phyloP scores from a whole-genome alignment of 306 rosid genomes.

The Trifolium subterraneum region DNA sequence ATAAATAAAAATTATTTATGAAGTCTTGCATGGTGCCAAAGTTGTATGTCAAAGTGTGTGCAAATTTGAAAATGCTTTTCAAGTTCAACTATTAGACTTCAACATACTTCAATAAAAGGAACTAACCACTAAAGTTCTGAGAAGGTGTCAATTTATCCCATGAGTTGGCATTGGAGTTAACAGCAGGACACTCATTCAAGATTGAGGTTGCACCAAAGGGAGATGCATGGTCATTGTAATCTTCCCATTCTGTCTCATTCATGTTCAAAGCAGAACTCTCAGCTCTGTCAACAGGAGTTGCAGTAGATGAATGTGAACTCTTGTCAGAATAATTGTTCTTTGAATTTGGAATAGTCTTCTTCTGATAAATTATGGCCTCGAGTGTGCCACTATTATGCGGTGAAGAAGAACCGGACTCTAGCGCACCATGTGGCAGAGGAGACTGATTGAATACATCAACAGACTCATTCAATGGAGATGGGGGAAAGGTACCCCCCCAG shows the following conservation, averaged over 20 bases:
- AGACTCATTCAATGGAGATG: constrained; percentile 63
- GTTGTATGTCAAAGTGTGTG: neutral
- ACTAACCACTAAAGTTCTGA: constrained; percentile 67
- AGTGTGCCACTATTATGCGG: constrained; percentile 75
- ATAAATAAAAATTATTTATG: neutral
- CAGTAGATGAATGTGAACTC: constrained; percentile 73
- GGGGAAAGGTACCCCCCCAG: constrained; percentile 79
- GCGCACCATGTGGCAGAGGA: constrained; percentile 54
- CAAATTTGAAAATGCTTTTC: neutral
- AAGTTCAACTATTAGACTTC: constrained; percentile 13
- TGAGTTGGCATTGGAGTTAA: constrained; percentile 63
- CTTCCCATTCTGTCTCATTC: constrained; percentile 70
- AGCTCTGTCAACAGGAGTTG: constrained; percentile 64
- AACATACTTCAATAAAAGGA: constrained; percentile 26
- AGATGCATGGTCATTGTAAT: constrained; percentile 62
- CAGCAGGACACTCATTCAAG: constrained; percentile 62
- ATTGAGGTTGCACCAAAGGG: constrained; percentile 70
- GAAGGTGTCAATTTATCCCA: constrained; percentile 56
- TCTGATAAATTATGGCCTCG: constrained; percentile 71
- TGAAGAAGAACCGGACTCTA: constrained; percentile 64
- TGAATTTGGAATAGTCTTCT: constrained; percentile 55
- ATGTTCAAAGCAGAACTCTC: constrained; percentile 63
- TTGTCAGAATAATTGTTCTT: constrained; percentile 64
- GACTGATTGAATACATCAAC: constrained; percentile 69
- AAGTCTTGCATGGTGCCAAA: constrained; percentile 1